Base-by-base conservation (phyloP, 192 early-diverging fungal species). In the Coemansia sp. region DNA sequence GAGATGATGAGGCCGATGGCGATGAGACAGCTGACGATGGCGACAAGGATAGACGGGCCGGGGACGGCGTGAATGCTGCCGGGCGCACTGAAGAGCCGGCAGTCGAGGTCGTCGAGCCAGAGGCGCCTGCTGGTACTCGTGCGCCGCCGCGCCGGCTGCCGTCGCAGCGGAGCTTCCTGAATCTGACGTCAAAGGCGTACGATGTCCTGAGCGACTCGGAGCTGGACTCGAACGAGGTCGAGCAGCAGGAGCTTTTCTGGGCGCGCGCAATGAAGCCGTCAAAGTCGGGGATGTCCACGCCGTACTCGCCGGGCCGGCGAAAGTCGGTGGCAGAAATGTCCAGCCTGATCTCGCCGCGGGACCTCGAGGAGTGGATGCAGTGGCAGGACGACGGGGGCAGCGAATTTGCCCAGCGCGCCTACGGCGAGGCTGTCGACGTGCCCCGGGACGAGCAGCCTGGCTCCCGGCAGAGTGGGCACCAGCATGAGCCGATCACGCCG, bases 341-440 rank as follows among this genome's bases (percentile, higher is more conserved):
- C 3, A 61, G 58, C 20, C 22, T 46, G 16, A 73, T 73, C 7
- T 73, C 69, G 3, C 62, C 69, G 3, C 44, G 35, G 16, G 69
- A 73, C 25, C 62, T 73, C 0, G 69, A 60, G 5, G 62, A 60
- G 34, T 73, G 69, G 69, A 73, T 73, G 69, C 57, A 51, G 14
- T 73, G 69, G 69, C 69, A 65, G 27, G 69, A 41, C 28, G 58
- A 57, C 21, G 27, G 31, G 4, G 26, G 6, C 19, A 26, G 22
- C 18, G 28, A 18, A 7, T 38, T 26, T 12, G 6, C 21, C 5
- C 18, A 22, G 5, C 28, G 14, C 3, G 8, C 6, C 17, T 28
- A 19, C 5, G 14, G 17, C 9, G 50, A 52, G 4, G 22, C 9
- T 2, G 9, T 28, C n/a, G 47, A 26, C 20, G 42, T 19, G 5